These are phyloP conservation scores for Kalaharituber pfeilii DNA, from an alignment of 2,329 filamentous ascomycete genomes.

Conservation along the genomic window DNA sequence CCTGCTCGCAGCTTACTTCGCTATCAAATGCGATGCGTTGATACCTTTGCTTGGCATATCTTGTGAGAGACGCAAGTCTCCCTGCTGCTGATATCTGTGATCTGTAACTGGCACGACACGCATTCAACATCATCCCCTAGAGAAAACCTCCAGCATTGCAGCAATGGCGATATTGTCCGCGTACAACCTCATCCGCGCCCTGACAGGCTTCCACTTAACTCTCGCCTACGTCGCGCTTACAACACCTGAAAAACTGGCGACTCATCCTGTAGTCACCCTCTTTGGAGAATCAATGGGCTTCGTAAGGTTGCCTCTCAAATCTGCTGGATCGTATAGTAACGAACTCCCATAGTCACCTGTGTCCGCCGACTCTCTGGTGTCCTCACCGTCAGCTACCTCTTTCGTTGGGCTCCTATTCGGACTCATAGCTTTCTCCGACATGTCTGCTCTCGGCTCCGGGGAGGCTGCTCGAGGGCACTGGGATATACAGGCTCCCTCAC, in stretches of 20 bases:
- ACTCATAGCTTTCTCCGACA: slow-evolving; percentile 45
- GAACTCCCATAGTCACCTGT: slow-evolving; percentile 43
- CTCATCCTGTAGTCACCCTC: slow-evolving; percentile 65
- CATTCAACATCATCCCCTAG: too few species aligned
- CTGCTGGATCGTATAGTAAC: slow-evolving; percentile 1
- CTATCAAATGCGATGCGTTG: too few species aligned
- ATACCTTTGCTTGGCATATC: too few species aligned
- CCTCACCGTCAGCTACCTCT: slow-evolving; percentile 42
- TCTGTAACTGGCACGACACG: too few species aligned
- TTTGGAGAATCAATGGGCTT: slow-evolving; percentile 71
- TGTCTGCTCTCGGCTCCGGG: slow-evolving; percentile 52
- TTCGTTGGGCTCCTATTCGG: slow-evolving; percentile 51
- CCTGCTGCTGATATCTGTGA: too few species aligned
- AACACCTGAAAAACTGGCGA: slow-evolving; percentile 51
- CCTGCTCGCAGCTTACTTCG: too few species aligned
- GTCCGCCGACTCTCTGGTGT: slow-evolving; percentile 48
- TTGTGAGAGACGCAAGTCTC: too few species aligned
- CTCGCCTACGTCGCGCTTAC: slow-evolving; percentile 70
- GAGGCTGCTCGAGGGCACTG: slow-evolving; percentile 37
- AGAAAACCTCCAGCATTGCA: too few species aligned
- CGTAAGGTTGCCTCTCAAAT: slow-evolving; percentile 32
- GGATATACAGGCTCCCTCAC: slow-evolving; percentile 49
- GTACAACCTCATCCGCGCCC: slow-evolving; percentile 59
- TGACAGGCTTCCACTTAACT: slow-evolving; percentile 71
- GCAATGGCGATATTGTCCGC: slow-evolving; percentile 73